Evolutionary conservation across 1,284 basidiomycete species (phyloP), one percentile per base, ranked within the genome.

Genomic region (Malassezia sympodialis): DNA sequence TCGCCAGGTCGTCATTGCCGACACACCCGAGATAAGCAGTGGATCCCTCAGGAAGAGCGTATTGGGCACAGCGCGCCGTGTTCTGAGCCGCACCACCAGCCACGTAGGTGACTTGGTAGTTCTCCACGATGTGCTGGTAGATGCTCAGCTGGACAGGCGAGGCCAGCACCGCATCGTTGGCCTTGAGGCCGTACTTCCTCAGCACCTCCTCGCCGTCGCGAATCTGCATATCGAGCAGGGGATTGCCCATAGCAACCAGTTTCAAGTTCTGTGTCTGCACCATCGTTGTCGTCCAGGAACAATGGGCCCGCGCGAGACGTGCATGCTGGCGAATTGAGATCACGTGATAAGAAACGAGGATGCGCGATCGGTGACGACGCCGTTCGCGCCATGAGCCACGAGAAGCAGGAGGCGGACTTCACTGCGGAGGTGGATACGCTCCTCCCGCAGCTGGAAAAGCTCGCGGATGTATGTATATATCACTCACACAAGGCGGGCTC

Each of bases 1-100:
- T 81, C 23, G 89, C 88, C 49, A 96, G 83, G 42, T 84, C 82
- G 69, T 99, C 94, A 58, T 90, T 82, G 53, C 94, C 94, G 60
- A 99, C 94, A 65, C 85, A 86, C 23, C 94, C 94, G 35, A 90
- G 82, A 80, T 90, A 99, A 31, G 90, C 93, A 49, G 96, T 93
- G 15, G 90, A 91, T 56, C 83, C 79, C n/a, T 83, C 41, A 3
- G 62, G 65, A 15, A 68, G 45, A 2, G 83, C 89, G 72, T 78
- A 96, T 58, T 94, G 89, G 67, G 91, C 93, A 65, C 85, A 90
- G 57, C 94, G 87, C 55, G 93, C 91, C 65, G 90, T 84, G 75
- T 98, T 98, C 77, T 99, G 94, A 23, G 90, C 84, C 35, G 91
- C 93, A 72, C 94, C 94, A 57, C 94, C 94, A 44, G 94, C 93